These are phyloP conservation scores for Rhodotorula toruloides DNA, from an alignment of 768 basidiomycete genomes.

Conservation along the genomic window DNA sequence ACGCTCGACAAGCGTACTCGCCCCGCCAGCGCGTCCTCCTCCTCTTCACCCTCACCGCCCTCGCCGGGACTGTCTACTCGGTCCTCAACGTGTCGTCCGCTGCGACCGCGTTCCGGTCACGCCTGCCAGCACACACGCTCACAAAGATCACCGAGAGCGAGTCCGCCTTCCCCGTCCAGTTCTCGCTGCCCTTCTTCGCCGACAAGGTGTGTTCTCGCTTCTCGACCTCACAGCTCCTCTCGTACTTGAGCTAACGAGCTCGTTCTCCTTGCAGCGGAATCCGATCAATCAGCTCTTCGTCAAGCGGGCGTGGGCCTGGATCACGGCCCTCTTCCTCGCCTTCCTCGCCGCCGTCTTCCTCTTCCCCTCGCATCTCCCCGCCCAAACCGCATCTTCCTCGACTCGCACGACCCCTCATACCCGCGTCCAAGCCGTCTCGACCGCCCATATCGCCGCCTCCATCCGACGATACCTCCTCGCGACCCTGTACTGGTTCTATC, in stretches of 20 bases:
- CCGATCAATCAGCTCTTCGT: constrained; percentile 78
- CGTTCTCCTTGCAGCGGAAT: constrained; percentile 54
- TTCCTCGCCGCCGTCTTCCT: constrained; percentile 26
- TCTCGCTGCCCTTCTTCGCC: constrained; percentile 32
- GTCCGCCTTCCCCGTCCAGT: constrained; percentile 20
- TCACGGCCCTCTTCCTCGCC: constrained; percentile 49
- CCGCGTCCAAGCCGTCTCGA: constrained; percentile 13
- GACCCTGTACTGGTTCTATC: constrained; percentile 64
- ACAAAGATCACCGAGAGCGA: constrained; percentile 1
- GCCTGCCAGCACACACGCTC: constrained; percentile 31
- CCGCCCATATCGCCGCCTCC: constrained; percentile 9
- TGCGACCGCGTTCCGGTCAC: constrained; percentile 38
- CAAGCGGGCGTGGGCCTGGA: constrained; percentile 90
- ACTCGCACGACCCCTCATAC: constrained; percentile 1
- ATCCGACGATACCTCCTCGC: constrained; percentile 47
- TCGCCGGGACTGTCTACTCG: constrained; percentile 31
- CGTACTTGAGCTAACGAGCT: not conserved
- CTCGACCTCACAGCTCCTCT: not conserved
- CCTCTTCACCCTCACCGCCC: constrained; percentile 20
- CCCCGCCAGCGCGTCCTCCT: constrained; percentile 9
- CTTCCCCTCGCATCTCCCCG: constrained; percentile 7
- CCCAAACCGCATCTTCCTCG: not conserved
- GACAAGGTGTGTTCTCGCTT: constrained; percentile 20
- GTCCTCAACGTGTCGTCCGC: constrained; percentile 20
- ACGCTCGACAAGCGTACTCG: not conserved